Evolutionary conservation across 208 protist species (phyloP), one percentile per base, ranked within the genome.

Genomic region (Angomonas ambiguus): DNA sequence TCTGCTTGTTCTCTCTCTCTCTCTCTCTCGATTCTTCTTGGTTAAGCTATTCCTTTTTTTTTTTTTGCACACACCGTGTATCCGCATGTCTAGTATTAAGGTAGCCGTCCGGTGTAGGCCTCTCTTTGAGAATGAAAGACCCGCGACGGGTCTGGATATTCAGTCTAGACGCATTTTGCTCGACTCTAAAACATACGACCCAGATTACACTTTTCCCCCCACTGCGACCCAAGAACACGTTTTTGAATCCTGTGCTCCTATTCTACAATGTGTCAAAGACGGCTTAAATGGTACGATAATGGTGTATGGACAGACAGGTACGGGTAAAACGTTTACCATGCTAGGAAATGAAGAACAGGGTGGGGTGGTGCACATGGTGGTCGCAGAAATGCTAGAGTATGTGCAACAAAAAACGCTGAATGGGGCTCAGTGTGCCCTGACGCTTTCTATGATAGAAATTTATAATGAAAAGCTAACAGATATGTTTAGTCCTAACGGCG

Each of bases 271-370:
- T 41, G 87, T 96, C 1, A 85, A 96, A 74, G 82, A 96, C 22
- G 94, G 94, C 8, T 76, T 94, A 62, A 92, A 98, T 70, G 92
- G 88, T 48, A 96, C 91, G 18, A 92, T 97, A 33, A 94, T 97
- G 83, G 88, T 94, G 27, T 98, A 98, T 71, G 94, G 95, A 2
- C 95, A 98, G 77, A 98, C 93, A 6, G 93, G 96, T 20, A 98
- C 94, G 1, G 97, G 97, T 4, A 98, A 98, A 80, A 98, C 96
- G 10, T 94, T 95, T 82, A 98, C 97, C 4, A 98, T 98, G 97
- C 77, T 97, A 20, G 93, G 93, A 28, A 76, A 63, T n/a, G 66
- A 74, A 1, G 83, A 62, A 24, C 75, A 80, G 61, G 72, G 78
- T 58, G 88, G 88, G 27, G 81, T 97, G 38, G 95, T 94, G 51